Conservation (phyloP, 768 basidiomycete species). For the Astraeus odoratus region DNA sequence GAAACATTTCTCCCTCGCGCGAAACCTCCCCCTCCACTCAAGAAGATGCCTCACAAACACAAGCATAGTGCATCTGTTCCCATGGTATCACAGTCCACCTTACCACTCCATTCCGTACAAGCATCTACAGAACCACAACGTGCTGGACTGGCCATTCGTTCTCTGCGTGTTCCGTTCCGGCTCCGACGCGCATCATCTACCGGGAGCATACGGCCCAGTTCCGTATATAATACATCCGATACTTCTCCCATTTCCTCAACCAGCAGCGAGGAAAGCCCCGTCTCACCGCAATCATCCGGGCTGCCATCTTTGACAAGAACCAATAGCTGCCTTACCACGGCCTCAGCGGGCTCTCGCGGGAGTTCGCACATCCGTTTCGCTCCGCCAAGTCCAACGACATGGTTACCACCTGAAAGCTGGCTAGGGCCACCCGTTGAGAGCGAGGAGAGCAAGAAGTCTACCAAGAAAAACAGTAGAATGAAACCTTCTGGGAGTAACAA, state of each 20-base stretch:
- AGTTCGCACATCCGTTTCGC: background rate
- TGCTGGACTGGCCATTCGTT: background rate
- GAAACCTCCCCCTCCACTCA: slow-evolving; percentile 13
- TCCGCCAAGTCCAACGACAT: background rate
- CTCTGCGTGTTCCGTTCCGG: background rate
- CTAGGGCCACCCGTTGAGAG: slow-evolving; percentile 9
- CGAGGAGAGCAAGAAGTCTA: background rate
- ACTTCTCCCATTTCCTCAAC: background rate
- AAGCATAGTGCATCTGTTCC: slow-evolving; percentile 6
- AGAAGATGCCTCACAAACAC: slow-evolving; percentile 7
- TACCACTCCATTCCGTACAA: background rate
- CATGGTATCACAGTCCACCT: background rate
- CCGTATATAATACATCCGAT: background rate
- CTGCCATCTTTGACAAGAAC: background rate
- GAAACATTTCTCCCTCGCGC: slow-evolving; percentile 19
- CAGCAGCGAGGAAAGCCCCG: background rate
- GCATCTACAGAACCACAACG: background rate
- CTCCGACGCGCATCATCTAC: background rate
- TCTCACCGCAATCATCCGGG: background rate
- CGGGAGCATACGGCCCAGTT: background rate
- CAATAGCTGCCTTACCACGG: background rate
- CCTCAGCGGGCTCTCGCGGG: background rate
- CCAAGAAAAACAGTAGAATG: slow-evolving; percentile 1
- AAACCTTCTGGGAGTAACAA: background rate
- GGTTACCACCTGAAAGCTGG: slow-evolving; percentile 23